These are phyloP conservation scores for Jatropha podagrica DNA, from an alignment of 441 rosid genomes.

Conservation along the genomic window DNA sequence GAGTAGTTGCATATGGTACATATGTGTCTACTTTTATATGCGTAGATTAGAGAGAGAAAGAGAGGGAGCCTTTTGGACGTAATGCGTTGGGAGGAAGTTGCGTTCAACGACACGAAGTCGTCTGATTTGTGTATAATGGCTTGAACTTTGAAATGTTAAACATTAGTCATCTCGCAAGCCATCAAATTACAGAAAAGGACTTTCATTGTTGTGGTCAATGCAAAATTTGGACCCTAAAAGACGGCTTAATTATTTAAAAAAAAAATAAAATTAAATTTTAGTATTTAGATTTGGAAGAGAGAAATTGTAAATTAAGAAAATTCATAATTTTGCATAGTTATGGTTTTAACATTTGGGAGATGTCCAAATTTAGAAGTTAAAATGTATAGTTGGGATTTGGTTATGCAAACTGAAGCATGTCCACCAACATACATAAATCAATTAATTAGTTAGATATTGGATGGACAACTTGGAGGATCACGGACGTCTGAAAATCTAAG, in stretches of 20 bases:
- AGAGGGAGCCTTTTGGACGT: constrained; percentile 1
- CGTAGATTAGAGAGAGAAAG: background rate
- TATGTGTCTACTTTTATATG: background rate
- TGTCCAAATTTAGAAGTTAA: background rate
- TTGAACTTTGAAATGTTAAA: background rate
- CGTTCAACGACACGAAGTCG: constrained; percentile 25
- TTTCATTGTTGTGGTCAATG: background rate
- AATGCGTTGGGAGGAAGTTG: constrained; percentile 21
- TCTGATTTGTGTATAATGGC: constrained; percentile 14
- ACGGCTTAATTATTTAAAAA: background rate
- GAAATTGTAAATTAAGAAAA: too few species aligned
- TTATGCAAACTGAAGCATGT: background rate
- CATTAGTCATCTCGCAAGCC: constrained; percentile 4
- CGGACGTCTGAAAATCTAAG: background rate
- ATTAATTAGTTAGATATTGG: background rate
- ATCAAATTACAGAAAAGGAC: constrained; percentile 15
- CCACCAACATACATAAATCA: background rate
- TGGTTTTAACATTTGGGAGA: background rate
- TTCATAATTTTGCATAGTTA: background rate
- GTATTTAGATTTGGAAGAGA: background rate
- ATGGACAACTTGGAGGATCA: background rate
- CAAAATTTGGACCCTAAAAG: background rate
- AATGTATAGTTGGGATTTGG: background rate
- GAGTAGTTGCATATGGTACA: background rate
- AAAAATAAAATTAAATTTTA: background rate